Evolutionary conservation across 2,329 filamentous ascomycete genomes (phyloP).

Genomic region (Bipolaris bicolor): DNA sequence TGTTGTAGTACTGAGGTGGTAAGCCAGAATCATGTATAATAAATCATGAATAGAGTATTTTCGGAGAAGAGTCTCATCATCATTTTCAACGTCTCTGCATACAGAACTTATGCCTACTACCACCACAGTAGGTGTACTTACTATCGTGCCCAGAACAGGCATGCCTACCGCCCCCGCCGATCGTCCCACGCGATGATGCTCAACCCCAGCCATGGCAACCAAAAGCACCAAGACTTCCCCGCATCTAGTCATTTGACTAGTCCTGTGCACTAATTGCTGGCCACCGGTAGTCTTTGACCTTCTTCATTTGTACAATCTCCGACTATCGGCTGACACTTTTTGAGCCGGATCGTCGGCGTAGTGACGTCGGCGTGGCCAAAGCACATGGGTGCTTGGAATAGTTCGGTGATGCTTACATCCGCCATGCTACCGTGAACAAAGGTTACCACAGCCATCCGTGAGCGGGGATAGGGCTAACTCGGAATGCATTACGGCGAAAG

Average conservation of each 20-base stretch:
- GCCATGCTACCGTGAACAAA: constrained; percentile 17
- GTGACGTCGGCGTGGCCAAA: constrained; percentile 31
- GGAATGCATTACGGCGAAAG: constrained; percentile 25
- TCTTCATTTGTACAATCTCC: constrained; percentile 15
- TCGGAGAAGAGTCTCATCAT: too few relatives aligned
- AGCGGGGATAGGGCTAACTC: constrained; percentile 39
- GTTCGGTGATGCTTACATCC: constrained; percentile 35
- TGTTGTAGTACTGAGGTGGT: too few relatives aligned
- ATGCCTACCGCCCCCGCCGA: constrained; percentile 15
- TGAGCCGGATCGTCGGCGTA: constrained; percentile 3
- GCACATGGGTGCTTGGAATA: constrained; percentile 18
- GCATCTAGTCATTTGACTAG: constrained; percentile 13
- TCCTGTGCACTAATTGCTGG: not conserved
- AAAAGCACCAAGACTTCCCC: not conserved
- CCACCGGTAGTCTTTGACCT: constrained; percentile 5
- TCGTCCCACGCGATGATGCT: constrained; percentile 7
- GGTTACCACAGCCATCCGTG: constrained; percentile 30
- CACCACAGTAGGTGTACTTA: too few relatives aligned
- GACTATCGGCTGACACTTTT: constrained; percentile 15
- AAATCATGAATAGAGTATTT: too few relatives aligned
- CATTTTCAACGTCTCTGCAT: too few relatives aligned
- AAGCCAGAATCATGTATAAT: too few relatives aligned
- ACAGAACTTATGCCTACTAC: too few relatives aligned
- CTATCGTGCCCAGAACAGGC: not conserved
- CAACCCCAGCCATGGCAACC: constrained; percentile 6